Base-by-base conservation (phyloP, 1,139 yeast species). In the Spathaspora jeffriesii region DNA sequence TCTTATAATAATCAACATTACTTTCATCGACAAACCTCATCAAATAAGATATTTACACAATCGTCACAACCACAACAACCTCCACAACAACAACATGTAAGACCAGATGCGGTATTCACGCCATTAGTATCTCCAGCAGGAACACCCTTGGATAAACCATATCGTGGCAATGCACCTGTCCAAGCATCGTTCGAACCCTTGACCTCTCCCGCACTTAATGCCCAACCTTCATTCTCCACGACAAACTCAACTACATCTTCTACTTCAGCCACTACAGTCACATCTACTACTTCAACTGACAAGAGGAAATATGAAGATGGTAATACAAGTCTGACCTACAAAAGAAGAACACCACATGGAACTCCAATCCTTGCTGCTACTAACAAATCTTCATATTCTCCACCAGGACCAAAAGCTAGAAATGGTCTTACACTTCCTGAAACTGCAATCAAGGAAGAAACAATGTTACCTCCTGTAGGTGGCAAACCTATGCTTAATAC, bases 41-140 rank as follows among this genome's bases (percentile, higher is more conserved):
- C 46, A 22, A 44, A 40, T 27, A 52, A 49, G 36, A 31, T 51
- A 13, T 52, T 43, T 17, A 40, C 51, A 5, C 42, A 25, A 39
- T 30, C 38, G 11, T 23, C 17, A 14, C 22, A 21, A 25, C 40
- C 49, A 22, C 55, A 58, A 38, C 56, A 54, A 32, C 54, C 54
- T 40, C 56, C 56, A 2, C 61, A 50, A 14, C 59, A 46, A 48
- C 70, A 61, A 41, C 74, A 71, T 49, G 69, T 76, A 1, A 60
- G 76, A 30, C 79, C 80, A 0, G 79, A 74, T 47, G 76, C 76
- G 9, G 78, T 79, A 5, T 85, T 82, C 63, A 87, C 95, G 0
- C 95, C 96, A 0, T 70, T 88, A 45, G 80, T 86, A 11, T 84
- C 91, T 2, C 96, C 96, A 0, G 86, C 87, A 3, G 84, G 79